These are phyloP conservation scores for Mrakia gelida DNA, from an alignment of 768 basidiomycete genomes.

Conservation along the genomic window DNA sequence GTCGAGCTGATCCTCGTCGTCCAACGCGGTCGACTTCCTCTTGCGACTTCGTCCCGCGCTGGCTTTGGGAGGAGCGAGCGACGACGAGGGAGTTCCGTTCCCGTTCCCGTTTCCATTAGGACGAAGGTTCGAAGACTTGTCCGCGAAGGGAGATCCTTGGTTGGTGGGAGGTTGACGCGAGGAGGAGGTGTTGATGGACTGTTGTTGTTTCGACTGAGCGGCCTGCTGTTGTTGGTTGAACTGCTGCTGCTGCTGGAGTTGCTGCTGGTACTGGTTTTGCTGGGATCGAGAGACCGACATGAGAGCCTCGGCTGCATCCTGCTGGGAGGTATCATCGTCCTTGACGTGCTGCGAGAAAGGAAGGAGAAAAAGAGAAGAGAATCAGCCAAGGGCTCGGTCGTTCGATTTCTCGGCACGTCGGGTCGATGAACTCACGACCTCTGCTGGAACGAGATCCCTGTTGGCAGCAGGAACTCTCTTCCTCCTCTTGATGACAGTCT, in stretches of 20 bases:
- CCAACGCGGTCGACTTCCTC: slow-evolving; percentile 3
- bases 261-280: slow-evolving; percentile 13
- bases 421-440: slow-evolving; percentile 20
- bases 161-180: background rate
- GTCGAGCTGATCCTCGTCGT: slow-evolving; percentile 1
- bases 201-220: background rate
- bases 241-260: slow-evolving; percentile 16
- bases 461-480: slow-evolving; percentile 91
- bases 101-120: background rate
- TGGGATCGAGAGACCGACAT: slow-evolving; percentile 66
- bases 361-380: background rate
- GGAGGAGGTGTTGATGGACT: background rate
- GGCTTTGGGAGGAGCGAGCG: background rate
- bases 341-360: background rate
- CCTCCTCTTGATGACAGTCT: slow-evolving; percentile 95
- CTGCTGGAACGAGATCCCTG: background rate
- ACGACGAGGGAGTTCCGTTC: slow-evolving; percentile 3
- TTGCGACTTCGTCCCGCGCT: background rate
- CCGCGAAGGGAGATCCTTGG: background rate
- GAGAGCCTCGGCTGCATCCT: slow-evolving; percentile 82
- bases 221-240: background rate
- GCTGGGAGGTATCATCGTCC: slow-evolving; percentile 52
- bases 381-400: slow-evolving; percentile 19
- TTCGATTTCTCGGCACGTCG: slow-evolving; percentile 8
- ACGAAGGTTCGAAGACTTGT: background rate